These are phyloP conservation scores for Ajuga chamaepitys DNA, from an alignment of 257 asterid species.

Conservation along the genomic window DNA sequence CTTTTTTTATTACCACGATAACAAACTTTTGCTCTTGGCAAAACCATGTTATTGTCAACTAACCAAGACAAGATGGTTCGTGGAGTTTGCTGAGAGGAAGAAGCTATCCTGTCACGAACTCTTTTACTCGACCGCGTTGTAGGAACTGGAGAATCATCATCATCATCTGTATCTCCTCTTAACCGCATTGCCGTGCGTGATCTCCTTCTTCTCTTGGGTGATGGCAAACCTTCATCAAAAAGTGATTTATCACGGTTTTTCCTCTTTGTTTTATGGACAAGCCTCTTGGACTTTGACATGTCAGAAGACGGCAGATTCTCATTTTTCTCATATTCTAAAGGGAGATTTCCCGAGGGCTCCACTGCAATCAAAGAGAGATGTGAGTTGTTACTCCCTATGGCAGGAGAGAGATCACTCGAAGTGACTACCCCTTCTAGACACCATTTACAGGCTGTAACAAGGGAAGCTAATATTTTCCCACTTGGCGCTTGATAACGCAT, in stretches of 20 bases:
- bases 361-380: conserved; percentile 17
- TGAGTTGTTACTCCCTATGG: conserved; percentile 13
- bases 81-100: conserved; percentile 49
- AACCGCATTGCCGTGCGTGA: conserved; percentile 12
- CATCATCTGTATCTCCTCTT: conserved; percentile 13
- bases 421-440: conserved; percentile 13
- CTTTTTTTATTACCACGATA: conserved; percentile 38
- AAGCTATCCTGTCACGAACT: conserved; percentile 32
- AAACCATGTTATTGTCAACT: conserved; percentile 61
- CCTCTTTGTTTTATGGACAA: conserved; percentile 31
- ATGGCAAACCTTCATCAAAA: conserved; percentile 13
- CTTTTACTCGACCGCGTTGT: conserved; percentile 46
- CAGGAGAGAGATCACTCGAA: not conserved
- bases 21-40: conserved; percentile 59
- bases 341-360: conserved; percentile 8
- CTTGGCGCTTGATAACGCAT: conserved; percentile 42
- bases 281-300: conserved; percentile 15
- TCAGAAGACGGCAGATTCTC: conserved; percentile 10
- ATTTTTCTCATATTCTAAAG: not conserved
- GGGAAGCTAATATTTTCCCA: conserved; percentile 41
- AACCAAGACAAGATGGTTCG: conserved; percentile 67
- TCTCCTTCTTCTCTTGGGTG: conserved; percentile 29
- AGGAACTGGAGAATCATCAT: conserved; percentile 21
- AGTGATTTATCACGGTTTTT: conserved; percentile 16
- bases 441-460: conserved; percentile 46